Percentiles rank a stretch among this genome's conserved stretches.
These are phyloP conservation scores for Blepharisma undulans DNA, from an alignment of 169 alveolate genomes.

Conservation along the genomic window DNA sequence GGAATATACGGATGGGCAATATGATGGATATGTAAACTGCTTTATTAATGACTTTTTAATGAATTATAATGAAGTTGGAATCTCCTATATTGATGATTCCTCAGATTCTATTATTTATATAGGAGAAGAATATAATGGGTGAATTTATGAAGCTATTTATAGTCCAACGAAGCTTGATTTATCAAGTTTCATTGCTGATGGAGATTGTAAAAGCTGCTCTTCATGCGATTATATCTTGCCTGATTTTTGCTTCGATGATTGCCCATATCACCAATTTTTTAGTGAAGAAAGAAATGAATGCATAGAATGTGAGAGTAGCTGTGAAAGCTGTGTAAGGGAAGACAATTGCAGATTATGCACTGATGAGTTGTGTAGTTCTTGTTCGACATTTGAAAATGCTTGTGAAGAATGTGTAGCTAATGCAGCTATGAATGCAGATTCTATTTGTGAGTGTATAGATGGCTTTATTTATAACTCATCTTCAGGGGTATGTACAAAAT, in stretches of 20 bases:
- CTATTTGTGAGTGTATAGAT: background rate
- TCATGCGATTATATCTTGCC: background rate
- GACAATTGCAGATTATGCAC: background rate
- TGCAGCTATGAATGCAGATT: background rate
- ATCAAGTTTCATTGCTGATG: background rate
- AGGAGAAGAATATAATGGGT: background rate
- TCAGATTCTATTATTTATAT: background rate
- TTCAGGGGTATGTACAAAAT: background rate
- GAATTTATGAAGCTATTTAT: background rate
- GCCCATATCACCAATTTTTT: background rate
- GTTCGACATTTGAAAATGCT: background rate
- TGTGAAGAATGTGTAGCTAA: background rate
- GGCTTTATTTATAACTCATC: background rate
- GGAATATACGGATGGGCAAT: background rate
- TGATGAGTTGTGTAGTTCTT: background rate
- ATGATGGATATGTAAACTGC: background rate
- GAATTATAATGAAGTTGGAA: background rate
- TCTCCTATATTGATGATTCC: background rate
- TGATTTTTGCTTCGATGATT: background rate
- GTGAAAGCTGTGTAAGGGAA: background rate
- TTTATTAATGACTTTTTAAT: too few relatives aligned
- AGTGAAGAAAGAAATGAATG: background rate
- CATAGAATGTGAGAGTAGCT: background rate
- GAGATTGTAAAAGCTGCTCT: background rate
- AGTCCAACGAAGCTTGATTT: background rate